Evolutionary conservation across 2,329 filamentous ascomycete species (phyloP).

Genomic region (Aspergillus sojae): DNA sequence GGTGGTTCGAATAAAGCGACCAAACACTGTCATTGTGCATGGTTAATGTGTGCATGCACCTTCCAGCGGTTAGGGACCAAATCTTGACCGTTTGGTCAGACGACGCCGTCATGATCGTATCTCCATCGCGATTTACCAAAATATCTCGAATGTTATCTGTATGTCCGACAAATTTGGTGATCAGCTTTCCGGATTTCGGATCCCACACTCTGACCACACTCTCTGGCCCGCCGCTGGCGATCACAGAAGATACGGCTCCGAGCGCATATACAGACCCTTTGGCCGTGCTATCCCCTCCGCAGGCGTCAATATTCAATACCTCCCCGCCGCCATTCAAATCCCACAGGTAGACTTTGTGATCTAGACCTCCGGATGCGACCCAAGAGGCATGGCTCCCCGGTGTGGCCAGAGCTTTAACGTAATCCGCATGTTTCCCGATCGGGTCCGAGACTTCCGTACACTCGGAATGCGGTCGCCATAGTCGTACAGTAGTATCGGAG

Average conservation of each 20-base stretch:
- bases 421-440: constrained; percentile 92
- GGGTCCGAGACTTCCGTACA: constrained; percentile 69
- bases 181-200: constrained; percentile 79
- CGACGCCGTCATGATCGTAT: constrained; percentile 90
- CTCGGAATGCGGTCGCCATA: constrained; percentile 77
- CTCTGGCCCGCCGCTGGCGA: constrained; percentile 92
- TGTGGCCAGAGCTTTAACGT: constrained; percentile 90
- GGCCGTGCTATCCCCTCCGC: constrained; percentile 75
- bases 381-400: constrained; percentile 72
- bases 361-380: constrained; percentile 92
- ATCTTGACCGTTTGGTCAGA: constrained; percentile 97
- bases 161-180: constrained; percentile 96
- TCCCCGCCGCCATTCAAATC: constrained; percentile 87
- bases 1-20: constrained; percentile 89
- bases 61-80: constrained; percentile 92
- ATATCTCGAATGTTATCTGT: constrained; percentile 93
- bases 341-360: constrained; percentile 91
- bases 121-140: constrained; percentile 82
- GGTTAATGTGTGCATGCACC: constrained; percentile 96
- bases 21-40: constrained; percentile 99
- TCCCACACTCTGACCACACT: constrained; percentile 93
- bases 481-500: constrained; percentile 89
- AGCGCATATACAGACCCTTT: constrained; percentile 97
- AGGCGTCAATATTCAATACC: constrained; percentile 75
- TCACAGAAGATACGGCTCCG: constrained; percentile 73